Evolutionary conservation across 441 rosid species (phyloP), one percentile per base, ranked within the genome.

Genomic region (Gossypium gossypioides): DNA sequence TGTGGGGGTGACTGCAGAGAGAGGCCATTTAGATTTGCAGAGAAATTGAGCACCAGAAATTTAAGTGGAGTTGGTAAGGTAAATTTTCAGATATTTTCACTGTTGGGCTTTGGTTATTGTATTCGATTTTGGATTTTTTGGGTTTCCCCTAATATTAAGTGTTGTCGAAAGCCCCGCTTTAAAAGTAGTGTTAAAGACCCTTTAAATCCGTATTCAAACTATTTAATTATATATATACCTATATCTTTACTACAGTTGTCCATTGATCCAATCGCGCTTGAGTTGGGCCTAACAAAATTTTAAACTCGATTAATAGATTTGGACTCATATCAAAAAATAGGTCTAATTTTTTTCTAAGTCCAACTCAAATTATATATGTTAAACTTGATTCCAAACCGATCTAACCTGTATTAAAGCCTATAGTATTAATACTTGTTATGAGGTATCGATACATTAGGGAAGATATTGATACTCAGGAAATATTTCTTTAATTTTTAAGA

Each of bases 21-120:
- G 82, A 54, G 25, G 83, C 82, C 92, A 87, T 80, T 61, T 81
- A 74, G 65, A 76, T 8, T 37, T 59, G 19, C 40, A 59, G 40
- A 27, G 40, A 59, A 59, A 59, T 59, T 13, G 15, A 57, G 16
- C 15, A 57, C 27, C 32, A 12, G 61, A 22, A 56, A 56, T 22
- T 10, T 0, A 56, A 56, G 24, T 19, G 24, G 25, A 52, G 57
- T 52, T 7, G 9, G 57, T 52, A 16, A 52, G 57, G 57, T 18
- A 18, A 6, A 18, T 6, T 52, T 55, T 55, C 60, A 55, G 60
- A 55, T 22, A 55, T 40, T 40, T 40, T 40, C 46, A 40, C 46
- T 40, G 46, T 40, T 40, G 46, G 46, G 13, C 46, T 40, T 40
- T 40, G 46, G 46, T 40, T 40, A 40, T 40, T 40, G 46, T 9